Evolutionary conservation across 2,329 filamentous ascomycete genomes (phyloP), one percentile per base, ranked within the genome.

Genomic region (Davidsoniella virescens): DNA sequence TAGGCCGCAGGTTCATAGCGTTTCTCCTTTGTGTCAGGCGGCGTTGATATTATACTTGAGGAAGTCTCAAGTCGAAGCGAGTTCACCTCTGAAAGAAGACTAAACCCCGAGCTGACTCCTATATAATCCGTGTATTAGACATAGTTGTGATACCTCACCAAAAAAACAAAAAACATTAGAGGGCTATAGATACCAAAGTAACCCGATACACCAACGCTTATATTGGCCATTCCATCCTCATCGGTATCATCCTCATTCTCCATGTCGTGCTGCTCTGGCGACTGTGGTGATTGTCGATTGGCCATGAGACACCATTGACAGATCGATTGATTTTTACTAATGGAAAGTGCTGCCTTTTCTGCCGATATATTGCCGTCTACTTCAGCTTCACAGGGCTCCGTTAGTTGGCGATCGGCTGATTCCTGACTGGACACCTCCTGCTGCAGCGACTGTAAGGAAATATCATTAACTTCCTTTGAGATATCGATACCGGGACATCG

Each of bases 401-500:
- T 20, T 4, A 4, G 20, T 20, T 20, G 20, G 20, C 20, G 20
- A 20, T 20, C 20, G 20, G 20, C 20, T 20, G 20, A 20, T 20
- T 20, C 20, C 20, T 20, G 20, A 20, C 20, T 20, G 20, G 20
- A 20, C 5, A 4, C 20, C 20, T 20, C 20, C 20, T 20, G 20
- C 20, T 20, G 20, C 20, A 20, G 20, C 20, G 20, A 20, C 4
- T 20, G 20, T 20, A 20, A 20, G 20, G 20, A 20, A 20, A 6
- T 10, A 17, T 44, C 50, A 29, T 29, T 16, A n/a, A 57, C 57
- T 39, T 59, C 58, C 8, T 53, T 52, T 2, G 60, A 57, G 23
- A 63, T 55, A 29, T 62, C 55, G 9, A 62, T 52, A 4, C 55
- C 57, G 4, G 59, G 61, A 26, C 61, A 56, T 12, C 61, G 53